Percentiles rank a stretch among this genome's conserved stretches.
Evolutionary conservation across 2,329 filamentous ascomycete species (phyloP).

Genomic region (Allantophomopsis lycopodina): DNA sequence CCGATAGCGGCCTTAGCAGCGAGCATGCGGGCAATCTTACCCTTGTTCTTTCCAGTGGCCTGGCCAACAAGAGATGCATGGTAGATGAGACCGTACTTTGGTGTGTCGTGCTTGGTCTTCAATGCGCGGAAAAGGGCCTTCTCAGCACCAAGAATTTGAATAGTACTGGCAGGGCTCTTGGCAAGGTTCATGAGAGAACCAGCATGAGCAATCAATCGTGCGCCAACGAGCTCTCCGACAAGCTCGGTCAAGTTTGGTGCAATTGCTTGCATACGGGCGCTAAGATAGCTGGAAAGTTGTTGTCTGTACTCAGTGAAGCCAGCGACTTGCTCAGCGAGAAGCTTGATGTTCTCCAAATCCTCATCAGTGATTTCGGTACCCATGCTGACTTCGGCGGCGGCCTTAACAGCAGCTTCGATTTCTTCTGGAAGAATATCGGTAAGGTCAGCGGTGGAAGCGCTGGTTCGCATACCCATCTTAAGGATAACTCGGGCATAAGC

Average conservation of each 20-base stretch:
- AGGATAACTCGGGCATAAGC: slow-evolving; percentile 85
- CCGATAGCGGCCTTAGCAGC: slow-evolving; percentile 88
- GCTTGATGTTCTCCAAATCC: slow-evolving; percentile 85
- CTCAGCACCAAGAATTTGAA: slow-evolving; percentile 96
- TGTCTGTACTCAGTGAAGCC: slow-evolving; percentile 81
- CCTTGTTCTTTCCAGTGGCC: slow-evolving; percentile 96
- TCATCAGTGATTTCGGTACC: slow-evolving; percentile 91
- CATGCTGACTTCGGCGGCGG: slow-evolving; percentile 94
- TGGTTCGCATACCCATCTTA: slow-evolving; percentile 77
- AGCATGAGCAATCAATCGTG: slow-evolving; percentile 85
- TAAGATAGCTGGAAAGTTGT: slow-evolving; percentile 79
- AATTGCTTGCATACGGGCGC: slow-evolving; percentile 90
- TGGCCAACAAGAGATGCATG: slow-evolving; percentile 90
- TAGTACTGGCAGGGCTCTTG: slow-evolving; percentile 88
- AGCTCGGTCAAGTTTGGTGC: slow-evolving; percentile 91
- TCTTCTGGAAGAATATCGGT: slow-evolving; percentile 90
- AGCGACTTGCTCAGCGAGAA: slow-evolving; percentile 86
- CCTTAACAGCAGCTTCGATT: slow-evolving; percentile 82
- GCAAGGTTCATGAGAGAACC: slow-evolving; percentile 90
- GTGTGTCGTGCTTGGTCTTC: slow-evolving; percentile 98
- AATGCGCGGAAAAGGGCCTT: slow-evolving; percentile 96
- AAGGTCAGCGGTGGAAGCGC: slow-evolving; percentile 63
- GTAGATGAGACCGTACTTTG: slow-evolving; percentile 94
- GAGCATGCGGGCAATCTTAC: slow-evolving; percentile 95
- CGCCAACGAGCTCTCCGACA: slow-evolving; percentile 86